These are phyloP conservation scores for Lupinus albus DNA, from an alignment of 306 rosid genomes.

Conservation along the genomic window DNA sequence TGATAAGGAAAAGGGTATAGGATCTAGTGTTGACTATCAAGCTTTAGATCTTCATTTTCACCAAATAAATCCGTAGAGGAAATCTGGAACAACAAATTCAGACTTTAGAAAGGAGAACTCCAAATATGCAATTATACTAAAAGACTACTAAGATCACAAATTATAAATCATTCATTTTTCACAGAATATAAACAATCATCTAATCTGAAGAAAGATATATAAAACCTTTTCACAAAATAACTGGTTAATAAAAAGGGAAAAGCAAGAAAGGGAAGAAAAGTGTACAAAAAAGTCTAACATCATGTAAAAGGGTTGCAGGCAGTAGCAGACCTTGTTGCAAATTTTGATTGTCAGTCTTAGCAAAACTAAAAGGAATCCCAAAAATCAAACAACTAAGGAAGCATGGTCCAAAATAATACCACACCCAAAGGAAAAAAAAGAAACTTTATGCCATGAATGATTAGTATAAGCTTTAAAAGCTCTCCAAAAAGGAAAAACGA, in stretches of 20 bases:
- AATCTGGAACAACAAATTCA: neutral
- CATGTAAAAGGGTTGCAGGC: slow-evolving; percentile 9
- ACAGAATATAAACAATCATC: slow-evolving; percentile 7
- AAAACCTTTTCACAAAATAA: slow-evolving; percentile 9
- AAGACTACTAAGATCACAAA: neutral
- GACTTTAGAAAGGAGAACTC: slow-evolving; percentile 17
- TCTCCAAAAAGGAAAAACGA: neutral
- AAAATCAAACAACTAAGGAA: slow-evolving; percentile 32
- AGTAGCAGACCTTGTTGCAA: slow-evolving; percentile 23
- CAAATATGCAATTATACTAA: slow-evolving; percentile 3
- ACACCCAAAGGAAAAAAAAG: slow-evolving; percentile 32
- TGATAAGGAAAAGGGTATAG: neutral
- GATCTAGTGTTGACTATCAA: slow-evolving; percentile 14
- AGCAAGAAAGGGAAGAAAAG: neutral
- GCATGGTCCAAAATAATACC: slow-evolving; percentile 5
- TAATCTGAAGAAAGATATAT: neutral
- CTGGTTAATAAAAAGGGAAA: neutral
- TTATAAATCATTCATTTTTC: neutral
- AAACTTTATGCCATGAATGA: slow-evolving; percentile 40
- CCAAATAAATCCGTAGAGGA: neutral
- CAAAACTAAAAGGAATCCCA: slow-evolving; percentile 28
- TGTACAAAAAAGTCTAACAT: slow-evolving; percentile 17
- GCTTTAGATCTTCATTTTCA: slow-evolving; percentile 20
- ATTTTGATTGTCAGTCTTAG: slow-evolving; percentile 25
- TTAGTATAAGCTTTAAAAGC: neutral